These are phyloP conservation scores for Debaryomycetaceae sp. DNA, from an alignment of 1,139 yeast genomes.

Conservation along the genomic window DNA sequence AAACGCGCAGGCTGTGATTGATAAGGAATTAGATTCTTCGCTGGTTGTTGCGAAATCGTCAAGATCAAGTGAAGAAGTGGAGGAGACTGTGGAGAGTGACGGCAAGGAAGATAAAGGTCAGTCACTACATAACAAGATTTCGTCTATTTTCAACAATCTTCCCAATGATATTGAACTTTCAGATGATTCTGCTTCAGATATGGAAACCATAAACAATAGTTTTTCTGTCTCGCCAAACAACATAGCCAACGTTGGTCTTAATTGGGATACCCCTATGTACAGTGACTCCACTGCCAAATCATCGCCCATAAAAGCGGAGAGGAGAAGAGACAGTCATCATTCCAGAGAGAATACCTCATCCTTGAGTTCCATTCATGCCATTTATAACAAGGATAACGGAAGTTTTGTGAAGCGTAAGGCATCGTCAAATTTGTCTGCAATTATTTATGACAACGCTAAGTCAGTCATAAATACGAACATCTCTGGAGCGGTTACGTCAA, in stretches of 20 bases:
- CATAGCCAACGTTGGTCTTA: neutral
- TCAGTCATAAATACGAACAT: constrained; percentile 30
- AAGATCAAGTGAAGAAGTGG: neutral
- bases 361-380: constrained; percentile 41
- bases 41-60: neutral
- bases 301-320: constrained; percentile 28
- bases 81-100: neutral
- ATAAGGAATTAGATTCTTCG: constrained; percentile 8
- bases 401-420: constrained; percentile 20
- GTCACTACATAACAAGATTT: constrained; percentile 25
- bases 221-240: constrained; percentile 11
- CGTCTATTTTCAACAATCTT: constrained; percentile 42
- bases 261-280: constrained; percentile 12
- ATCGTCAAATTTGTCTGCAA: constrained; percentile 31
- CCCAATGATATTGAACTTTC: constrained; percentile 50
- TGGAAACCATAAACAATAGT: constrained; percentile 28
- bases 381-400: constrained; percentile 20
- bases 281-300: constrained; percentile 28
- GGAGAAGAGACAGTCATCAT: constrained; percentile 4
- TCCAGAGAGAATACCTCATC: constrained; percentile 24
- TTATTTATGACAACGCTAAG: constrained; percentile 39
- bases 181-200: constrained; percentile 46
- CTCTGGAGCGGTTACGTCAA: constrained; percentile 24
- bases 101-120: constrained; percentile 2
- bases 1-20: constrained; percentile 27